phyloP scores from a whole-genome alignment of 2,329 filamentous ascomycete genomes.

The Drechslerella dactyloides region DNA sequence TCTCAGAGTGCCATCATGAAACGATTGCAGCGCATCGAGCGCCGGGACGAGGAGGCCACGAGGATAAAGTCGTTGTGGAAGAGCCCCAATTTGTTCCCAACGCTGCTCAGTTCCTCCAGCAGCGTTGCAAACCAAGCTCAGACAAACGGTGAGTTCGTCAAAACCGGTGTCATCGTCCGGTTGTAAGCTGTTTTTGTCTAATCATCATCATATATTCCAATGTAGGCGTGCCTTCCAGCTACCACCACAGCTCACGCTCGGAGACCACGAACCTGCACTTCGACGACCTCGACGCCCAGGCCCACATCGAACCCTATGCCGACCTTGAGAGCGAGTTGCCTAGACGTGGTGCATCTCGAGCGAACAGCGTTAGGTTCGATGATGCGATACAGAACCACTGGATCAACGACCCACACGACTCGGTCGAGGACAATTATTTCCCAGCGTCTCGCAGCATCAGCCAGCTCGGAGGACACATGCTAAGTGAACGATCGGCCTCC shows the following conservation, averaged over 20 bases:
- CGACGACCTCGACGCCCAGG: slow-evolving; percentile 83
- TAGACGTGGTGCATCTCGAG: slow-evolving; percentile 84
- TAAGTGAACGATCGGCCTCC: slow-evolving; percentile 89
- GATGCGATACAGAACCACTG: slow-evolving; percentile 92
- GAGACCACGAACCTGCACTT: slow-evolving; percentile 64
- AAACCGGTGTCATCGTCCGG: not conserved
- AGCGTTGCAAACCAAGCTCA: slow-evolving; percentile 48
- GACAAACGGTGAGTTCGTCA: slow-evolving; percentile 40
- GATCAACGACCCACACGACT: slow-evolving; percentile 80
- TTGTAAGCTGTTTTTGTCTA: slow-evolving; percentile 1
- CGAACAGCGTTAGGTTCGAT: slow-evolving; percentile 97
- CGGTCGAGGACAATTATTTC: slow-evolving; percentile 70
- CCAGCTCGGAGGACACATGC: slow-evolving; percentile 75
- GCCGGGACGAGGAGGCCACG: slow-evolving; percentile 68
- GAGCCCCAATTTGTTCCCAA: slow-evolving; percentile 46
- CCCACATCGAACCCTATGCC: slow-evolving; percentile 80
- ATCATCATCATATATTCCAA: slow-evolving; percentile 14
- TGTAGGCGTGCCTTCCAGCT: slow-evolving; percentile 38
- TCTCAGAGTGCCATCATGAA: slow-evolving; percentile 68
- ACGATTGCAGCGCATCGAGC: slow-evolving; percentile 67
- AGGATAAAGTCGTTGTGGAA: slow-evolving; percentile 59
- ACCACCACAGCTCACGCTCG: slow-evolving; percentile 44
- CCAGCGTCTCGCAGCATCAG: slow-evolving; percentile 77
- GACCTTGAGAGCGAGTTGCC: slow-evolving; percentile 83
- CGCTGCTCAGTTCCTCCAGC: slow-evolving; percentile 47